Conservation (phyloP, 2,329 filamentous ascomycete species). For the Chaetomium sp. region DNA sequence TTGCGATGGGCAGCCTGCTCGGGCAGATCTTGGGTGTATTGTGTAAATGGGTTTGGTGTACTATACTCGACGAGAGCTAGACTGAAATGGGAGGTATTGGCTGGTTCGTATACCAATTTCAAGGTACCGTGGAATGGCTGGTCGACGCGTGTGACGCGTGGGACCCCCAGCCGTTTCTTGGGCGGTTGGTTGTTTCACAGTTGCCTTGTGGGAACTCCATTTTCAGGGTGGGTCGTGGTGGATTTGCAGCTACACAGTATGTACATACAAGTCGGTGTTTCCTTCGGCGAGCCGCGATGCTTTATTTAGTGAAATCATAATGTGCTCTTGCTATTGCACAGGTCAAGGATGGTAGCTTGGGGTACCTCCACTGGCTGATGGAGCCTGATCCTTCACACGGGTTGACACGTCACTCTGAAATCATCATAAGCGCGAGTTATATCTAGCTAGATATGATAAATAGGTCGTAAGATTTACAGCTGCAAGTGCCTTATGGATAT, state of each 20-base stretch:
- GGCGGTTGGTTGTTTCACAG: not conserved
- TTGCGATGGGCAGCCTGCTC: not conserved
- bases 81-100: slow-evolving; percentile 2
- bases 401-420: slow-evolving; percentile 8
- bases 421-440: not conserved
- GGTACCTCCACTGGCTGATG: not conserved
- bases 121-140: not conserved
- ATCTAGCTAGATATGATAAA: too few species aligned
- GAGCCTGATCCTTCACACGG: not conserved
- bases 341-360: not conserved
- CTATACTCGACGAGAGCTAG: slow-evolving; percentile 5
- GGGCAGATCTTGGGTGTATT: slow-evolving; percentile 13
- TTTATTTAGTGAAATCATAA: not conserved
- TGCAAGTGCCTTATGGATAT: not conserved
- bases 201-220: not conserved
- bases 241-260: too few species aligned
- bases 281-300: not conserved
- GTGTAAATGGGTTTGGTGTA: slow-evolving; percentile 8
- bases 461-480: not conserved
- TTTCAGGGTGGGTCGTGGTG: not conserved
- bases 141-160: not conserved
- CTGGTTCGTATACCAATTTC: slow-evolving; percentile 9
- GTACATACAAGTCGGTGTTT: too few species aligned
- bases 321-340: not conserved
- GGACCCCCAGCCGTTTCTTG: not conserved